These are phyloP conservation scores for Pseudocercospora macadamiae DNA, from an alignment of 2,329 filamentous ascomycete species.

Conservation along the genomic window DNA sequence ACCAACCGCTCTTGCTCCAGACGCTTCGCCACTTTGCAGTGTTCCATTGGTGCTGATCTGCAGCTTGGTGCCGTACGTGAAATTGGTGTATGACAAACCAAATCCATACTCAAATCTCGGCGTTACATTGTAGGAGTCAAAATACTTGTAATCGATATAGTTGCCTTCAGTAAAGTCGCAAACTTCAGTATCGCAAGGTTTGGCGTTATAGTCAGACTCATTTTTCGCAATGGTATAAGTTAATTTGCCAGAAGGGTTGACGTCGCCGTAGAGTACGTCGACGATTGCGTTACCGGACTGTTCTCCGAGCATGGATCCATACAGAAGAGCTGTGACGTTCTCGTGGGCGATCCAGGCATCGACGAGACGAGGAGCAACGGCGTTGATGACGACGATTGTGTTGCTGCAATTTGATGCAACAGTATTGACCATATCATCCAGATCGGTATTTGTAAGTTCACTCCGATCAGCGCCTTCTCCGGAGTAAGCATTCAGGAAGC, in stretches of 20 bases:
- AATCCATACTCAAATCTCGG: slow-evolving; percentile 76
- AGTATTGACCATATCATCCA: background rate
- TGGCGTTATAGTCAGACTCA: slow-evolving; percentile 28
- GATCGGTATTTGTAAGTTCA: background rate
- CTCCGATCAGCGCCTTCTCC: background rate
- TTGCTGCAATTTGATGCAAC: slow-evolving; percentile 67
- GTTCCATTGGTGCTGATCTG: slow-evolving; percentile 62
- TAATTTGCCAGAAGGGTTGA: slow-evolving; percentile 72
- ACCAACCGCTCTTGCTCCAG: slow-evolving; percentile 61
- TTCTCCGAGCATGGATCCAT: slow-evolving; percentile 80
- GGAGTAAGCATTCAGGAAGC: slow-evolving; percentile 1
- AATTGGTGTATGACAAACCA: slow-evolving; percentile 73
- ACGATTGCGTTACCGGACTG: slow-evolving; percentile 78
- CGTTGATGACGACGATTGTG: slow-evolving; percentile 91
- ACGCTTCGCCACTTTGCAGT: slow-evolving; percentile 62
- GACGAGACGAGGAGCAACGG: slow-evolving; percentile 76
- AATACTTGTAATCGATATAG: slow-evolving; percentile 79
- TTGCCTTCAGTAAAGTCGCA: slow-evolving; percentile 68
- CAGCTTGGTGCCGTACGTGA: slow-evolving; percentile 68
- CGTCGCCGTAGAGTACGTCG: slow-evolving; percentile 80
- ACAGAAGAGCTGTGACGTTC: slow-evolving; percentile 83
- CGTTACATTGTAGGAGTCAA: slow-evolving; percentile 66
- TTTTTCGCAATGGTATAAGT: slow-evolving; percentile 34
- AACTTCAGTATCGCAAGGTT: background rate
- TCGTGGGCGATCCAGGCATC: slow-evolving; percentile 72